Evolutionary conservation across 1,284 basidiomycete genomes (phyloP).

Genomic region (Trametes versicolor): DNA sequence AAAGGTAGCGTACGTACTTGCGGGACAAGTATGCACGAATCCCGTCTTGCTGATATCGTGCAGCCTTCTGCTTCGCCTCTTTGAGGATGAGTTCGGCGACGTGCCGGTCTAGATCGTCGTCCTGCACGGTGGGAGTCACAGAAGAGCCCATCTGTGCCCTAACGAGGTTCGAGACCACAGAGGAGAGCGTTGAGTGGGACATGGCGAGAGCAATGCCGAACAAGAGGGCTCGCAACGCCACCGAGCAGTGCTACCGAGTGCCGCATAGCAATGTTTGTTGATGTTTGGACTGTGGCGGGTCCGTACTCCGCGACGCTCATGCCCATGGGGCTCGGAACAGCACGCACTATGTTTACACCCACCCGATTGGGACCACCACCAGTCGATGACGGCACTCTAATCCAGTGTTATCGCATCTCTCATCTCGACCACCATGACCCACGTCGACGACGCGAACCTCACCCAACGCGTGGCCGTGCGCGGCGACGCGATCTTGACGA

Average conservation of each 20-base stretch:
- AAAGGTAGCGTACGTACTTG: slow-evolving; percentile 44
- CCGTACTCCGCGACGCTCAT: slow-evolving; percentile 1
- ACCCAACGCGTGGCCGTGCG: slow-evolving; percentile 60
- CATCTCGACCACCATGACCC: slow-evolving; percentile 28
- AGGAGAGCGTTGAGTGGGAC: slow-evolving; percentile 66
- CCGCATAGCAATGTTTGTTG: slow-evolving; percentile 18
- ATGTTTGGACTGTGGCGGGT: slow-evolving; percentile 27
- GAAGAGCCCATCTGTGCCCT: slow-evolving; percentile 83
- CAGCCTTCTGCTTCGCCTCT: slow-evolving; percentile 91
- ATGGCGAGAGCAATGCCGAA: slow-evolving; percentile 30
- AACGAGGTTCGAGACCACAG: slow-evolving; percentile 86
- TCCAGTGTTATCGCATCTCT: slow-evolving; percentile 1
- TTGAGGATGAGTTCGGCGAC: slow-evolving; percentile 89
- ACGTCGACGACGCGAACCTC: slow-evolving; percentile 21
- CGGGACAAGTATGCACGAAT: slow-evolving; percentile 73
- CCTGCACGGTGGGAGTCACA: slow-evolving; percentile 69
- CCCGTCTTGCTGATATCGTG: slow-evolving; percentile 71
- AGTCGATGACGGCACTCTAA: not conserved
- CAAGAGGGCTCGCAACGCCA: slow-evolving; percentile 7
- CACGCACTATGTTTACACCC: too few species aligned
- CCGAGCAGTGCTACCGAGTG: not conserved
- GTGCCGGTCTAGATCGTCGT: slow-evolving; percentile 88
- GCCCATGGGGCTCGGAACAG: too few species aligned
- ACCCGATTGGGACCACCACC: too few species aligned
- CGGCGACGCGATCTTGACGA: slow-evolving; percentile 68